Conservation (phyloP, 2,329 filamentous ascomycete species). For the Ambrosiella beaveri region DNA sequence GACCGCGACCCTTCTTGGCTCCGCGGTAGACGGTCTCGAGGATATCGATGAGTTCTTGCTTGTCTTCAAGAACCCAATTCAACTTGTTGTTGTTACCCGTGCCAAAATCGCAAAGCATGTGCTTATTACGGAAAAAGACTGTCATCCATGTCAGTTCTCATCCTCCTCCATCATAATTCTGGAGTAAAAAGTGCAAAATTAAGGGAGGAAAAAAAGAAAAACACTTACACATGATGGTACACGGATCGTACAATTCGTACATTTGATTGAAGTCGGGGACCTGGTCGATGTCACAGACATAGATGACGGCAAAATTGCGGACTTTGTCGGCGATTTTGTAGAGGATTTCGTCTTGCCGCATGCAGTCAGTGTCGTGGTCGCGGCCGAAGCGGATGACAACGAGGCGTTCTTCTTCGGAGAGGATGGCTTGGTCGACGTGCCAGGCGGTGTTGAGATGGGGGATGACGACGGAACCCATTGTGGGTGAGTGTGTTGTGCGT, state of each 20-base stretch:
- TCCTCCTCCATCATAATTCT: no score
- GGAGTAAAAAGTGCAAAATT: no score
- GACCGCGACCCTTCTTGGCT: slow-evolving; percentile 93
- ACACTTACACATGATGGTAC: slow-evolving; percentile 72
- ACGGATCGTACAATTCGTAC: slow-evolving; percentile 83
- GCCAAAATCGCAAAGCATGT: slow-evolving; percentile 97
- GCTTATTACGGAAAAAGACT: slow-evolving; percentile 87
- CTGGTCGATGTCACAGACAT: slow-evolving; percentile 82
- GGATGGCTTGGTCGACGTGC: slow-evolving; percentile 96
- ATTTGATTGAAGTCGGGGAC: slow-evolving; percentile 90
- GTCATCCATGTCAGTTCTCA: neutral
- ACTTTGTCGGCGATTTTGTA: slow-evolving; percentile 86
- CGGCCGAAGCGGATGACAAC: slow-evolving; percentile 88
- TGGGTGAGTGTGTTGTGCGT: neutral
- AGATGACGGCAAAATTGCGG: slow-evolving; percentile 85
- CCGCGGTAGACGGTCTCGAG: slow-evolving; percentile 95
- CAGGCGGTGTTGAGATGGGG: slow-evolving; percentile 83
- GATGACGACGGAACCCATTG: slow-evolving; percentile 70
- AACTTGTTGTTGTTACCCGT: slow-evolving; percentile 98
- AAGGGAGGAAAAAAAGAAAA: slow-evolving; percentile 16
- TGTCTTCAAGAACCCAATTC: slow-evolving; percentile 87
- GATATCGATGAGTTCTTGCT: slow-evolving; percentile 97
- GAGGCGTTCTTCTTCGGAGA: slow-evolving; percentile 76
- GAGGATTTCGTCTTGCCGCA: slow-evolving; percentile 41
- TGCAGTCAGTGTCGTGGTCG: slow-evolving; percentile 59